These are phyloP conservation scores for Neopestalotiopsis clavispora DNA, from an alignment of 2,329 filamentous ascomycete genomes.

Conservation along the genomic window DNA sequence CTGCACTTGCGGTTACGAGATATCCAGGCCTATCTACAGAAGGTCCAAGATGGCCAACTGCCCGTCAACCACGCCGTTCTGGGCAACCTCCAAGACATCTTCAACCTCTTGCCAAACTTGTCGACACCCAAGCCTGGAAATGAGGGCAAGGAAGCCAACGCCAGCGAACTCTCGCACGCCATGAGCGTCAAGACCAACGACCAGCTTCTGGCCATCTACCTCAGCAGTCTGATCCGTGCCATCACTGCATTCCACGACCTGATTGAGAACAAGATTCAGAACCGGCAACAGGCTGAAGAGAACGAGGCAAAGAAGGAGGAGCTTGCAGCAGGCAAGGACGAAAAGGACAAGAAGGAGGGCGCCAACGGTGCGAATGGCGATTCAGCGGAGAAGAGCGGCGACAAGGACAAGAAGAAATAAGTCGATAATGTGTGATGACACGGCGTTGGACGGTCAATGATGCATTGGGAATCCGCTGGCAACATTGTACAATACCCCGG, in stretches of 20 bases:
- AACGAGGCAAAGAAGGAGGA: conserved; percentile 81
- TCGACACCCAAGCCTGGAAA: conserved; percentile 75
- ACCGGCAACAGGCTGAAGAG: conserved; percentile 95
- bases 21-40: conserved; percentile 93
- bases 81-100: conserved; percentile 98
- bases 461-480: conserved; percentile 14
- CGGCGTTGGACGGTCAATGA: conserved; percentile 6
- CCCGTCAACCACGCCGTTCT: conserved; percentile 97
- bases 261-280: conserved; percentile 99
- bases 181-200: conserved; percentile 99
- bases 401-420: conserved; percentile 55
- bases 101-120: conserved; percentile 96
- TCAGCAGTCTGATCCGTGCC: conserved; percentile 93
- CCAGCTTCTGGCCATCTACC: conserved; percentile 97
- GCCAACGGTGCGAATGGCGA: conserved; percentile 62
- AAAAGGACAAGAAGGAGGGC: conserved; percentile 45
- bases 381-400: conserved; percentile 40
- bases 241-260: conserved; percentile 99
- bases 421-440: conserved; percentile 26
- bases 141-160: conserved; percentile 60
- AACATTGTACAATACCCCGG: conserved; percentile 22
- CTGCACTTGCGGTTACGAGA: conserved; percentile 93
- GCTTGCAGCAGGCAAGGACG: conserved; percentile 48
- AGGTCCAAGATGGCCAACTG: conserved; percentile 89
- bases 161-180: conserved; percentile 87